Evolutionary conservation across 306 rosid genomes (phyloP), one percentile per base, ranked within the genome.

Genomic region (Quercus ilex): DNA sequence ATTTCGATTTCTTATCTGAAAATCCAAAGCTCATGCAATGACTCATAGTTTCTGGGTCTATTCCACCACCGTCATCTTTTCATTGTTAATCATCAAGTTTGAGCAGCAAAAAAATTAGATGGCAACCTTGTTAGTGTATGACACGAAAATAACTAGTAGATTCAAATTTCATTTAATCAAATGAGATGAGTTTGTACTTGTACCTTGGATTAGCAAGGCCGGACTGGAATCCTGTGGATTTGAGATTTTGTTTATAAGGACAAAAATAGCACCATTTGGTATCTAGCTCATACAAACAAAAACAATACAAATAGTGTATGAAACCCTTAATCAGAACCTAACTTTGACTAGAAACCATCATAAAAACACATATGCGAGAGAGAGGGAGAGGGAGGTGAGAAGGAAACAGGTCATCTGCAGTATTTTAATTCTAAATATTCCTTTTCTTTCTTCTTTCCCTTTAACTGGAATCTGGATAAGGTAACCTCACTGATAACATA

Each of bases 11-110:
- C 85, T 84, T 87, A 5, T 80, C 80, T 65, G 88, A 82, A 80
- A 85, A 87, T 23, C 91, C 91, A 78, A 87, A 87, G 80, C 91
- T 87, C 88, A 87, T 82, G 67, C 91, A 87, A 17, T 71, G 86
- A 49, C 88, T 79, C 87, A 87, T 87, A 3, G 82, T 73, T 41
- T 85, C 87, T 5, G 88, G 91, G 70, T 78, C 78, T 88, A 87
- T 85, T 11, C 91, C 91, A n/a, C 85, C 82, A 31, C 91, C 91
- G 59, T 87, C 81, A 69, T 87, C 91, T 87, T 21, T 9, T 63
- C 53, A 49, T 49, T 13, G 53, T 49, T 49, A 49, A 3, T 49
- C 53, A 49, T 49, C 53, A 49, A 49, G 53, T 52, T 63, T 28
- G 55, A 57, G 63, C n/a, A n/a, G 63, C 8, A n/a, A 20, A 17